Evolutionary conservation across 805 yeast genomes (phyloP).

Genomic region (Grigorovia transvaalensis): DNA sequence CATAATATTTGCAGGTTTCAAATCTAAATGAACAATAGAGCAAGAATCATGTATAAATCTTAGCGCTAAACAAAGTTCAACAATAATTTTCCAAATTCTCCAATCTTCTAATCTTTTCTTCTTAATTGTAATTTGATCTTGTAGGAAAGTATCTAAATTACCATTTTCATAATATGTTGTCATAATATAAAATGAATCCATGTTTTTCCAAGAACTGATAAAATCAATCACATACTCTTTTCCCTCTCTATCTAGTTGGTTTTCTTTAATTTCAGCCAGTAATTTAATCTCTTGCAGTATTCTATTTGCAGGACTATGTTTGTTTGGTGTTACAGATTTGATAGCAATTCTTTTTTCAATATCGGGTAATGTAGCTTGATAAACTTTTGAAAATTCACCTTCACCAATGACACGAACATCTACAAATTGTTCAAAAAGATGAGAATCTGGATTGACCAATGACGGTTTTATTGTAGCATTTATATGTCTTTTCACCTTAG

Average conservation of each 20-base stretch:
- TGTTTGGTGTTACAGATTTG: slow-evolving; percentile 60
- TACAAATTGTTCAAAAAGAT: slow-evolving; percentile 39
- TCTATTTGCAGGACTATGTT: slow-evolving; percentile 18
- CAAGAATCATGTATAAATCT: slow-evolving; percentile 67
- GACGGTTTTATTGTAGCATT: slow-evolving; percentile 13
- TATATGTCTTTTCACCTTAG: slow-evolving; percentile 10
- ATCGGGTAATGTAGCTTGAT: slow-evolving; percentile 59
- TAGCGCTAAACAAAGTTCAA: slow-evolving; percentile 72
- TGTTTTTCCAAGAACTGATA: slow-evolving; percentile 77
- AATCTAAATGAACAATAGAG: slow-evolving; percentile 72
- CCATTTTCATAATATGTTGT: slow-evolving; percentile 95
- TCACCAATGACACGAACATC: slow-evolving; percentile 64
- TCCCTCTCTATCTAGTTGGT: slow-evolving; percentile 39
- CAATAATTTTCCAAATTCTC: slow-evolving; percentile 93
- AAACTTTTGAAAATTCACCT: slow-evolving; percentile 88
- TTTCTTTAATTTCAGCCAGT: slow-evolving; percentile 30
- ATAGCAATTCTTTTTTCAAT: slow-evolving; percentile 62
- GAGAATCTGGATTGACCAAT: slow-evolving; percentile 25
- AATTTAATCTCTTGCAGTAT: slow-evolving; percentile 26
- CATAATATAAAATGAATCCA: slow-evolving; percentile 74
- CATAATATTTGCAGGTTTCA: slow-evolving; percentile 91
- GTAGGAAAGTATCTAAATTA: slow-evolving; percentile 71
- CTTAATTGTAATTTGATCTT: slow-evolving; percentile 62
- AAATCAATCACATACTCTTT: slow-evolving; percentile 69
- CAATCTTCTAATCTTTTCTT: slow-evolving; percentile 66